Evolutionary conservation across 805 yeast species (phyloP).

Genomic region (Ogataea sp.): DNA sequence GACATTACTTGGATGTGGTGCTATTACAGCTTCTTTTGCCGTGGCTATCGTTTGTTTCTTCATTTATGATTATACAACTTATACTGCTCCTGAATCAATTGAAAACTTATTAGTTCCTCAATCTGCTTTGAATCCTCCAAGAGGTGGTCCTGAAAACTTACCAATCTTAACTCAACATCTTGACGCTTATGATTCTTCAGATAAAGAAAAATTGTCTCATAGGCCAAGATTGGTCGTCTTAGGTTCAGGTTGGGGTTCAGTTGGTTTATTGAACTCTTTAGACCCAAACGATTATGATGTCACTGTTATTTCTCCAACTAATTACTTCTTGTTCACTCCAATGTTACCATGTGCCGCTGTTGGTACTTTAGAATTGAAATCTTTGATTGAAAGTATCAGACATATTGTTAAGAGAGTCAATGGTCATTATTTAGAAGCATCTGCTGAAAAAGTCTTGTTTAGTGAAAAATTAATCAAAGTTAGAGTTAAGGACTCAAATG

Average conservation of each 20-base stretch:
- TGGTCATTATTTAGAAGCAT: constrained; percentile 58
- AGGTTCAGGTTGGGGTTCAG: constrained; percentile 72
- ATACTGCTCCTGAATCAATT: constrained; percentile 31
- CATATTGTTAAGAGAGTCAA: constrained; percentile 40
- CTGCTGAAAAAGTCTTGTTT: constrained; percentile 51
- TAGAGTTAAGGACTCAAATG: constrained; percentile 30
- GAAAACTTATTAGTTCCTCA: constrained; percentile 41
- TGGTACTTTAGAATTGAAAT: constrained; percentile 59
- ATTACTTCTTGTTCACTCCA: constrained; percentile 64
- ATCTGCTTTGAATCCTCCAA: constrained; percentile 44
- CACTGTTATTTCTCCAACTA: constrained; percentile 60
- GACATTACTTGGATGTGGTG: constrained; percentile 31
- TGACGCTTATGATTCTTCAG: constrained; percentile 47
- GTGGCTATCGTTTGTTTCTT: constrained; percentile 42
- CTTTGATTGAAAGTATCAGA: constrained; percentile 57
- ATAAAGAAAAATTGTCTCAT: constrained; percentile 34
- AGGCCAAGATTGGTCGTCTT: constrained; percentile 53
- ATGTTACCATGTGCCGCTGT: constrained; percentile 64
- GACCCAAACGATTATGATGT: constrained; percentile 52
- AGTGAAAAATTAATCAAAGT: constrained; percentile 51
- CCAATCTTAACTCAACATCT: constrained; percentile 50
- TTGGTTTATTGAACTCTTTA: constrained; percentile 44
- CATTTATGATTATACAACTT: constrained; percentile 62
- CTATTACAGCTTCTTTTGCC: constrained; percentile 34
- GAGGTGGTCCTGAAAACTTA: constrained; percentile 66